Evolutionary conservation across 2,329 filamentous ascomycete species (phyloP).

Genomic region (Talaromyces sp.): DNA sequence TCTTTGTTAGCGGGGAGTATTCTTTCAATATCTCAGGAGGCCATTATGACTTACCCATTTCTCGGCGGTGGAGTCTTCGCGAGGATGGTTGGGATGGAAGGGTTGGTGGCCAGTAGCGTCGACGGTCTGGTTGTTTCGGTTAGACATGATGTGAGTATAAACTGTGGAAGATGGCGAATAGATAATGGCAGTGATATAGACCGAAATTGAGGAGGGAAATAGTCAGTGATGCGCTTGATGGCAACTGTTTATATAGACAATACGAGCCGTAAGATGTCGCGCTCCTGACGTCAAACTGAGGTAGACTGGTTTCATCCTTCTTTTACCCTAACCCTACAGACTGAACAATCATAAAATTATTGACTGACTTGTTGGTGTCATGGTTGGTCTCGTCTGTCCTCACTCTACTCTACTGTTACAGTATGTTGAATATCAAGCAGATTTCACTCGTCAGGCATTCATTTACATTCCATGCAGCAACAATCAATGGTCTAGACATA

Average conservation of each 20-base stretch:
- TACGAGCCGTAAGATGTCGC: not conserved
- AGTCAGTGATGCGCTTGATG: too few relatives aligned
- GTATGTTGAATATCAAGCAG: too few relatives aligned
- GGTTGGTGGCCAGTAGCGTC: conserved; percentile 4
- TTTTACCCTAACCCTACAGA: too few relatives aligned
- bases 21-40: too few relatives aligned
- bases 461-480: not conserved
- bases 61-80: not conserved
- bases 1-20: not conserved
- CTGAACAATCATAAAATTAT: too few relatives aligned
- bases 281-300: conserved; percentile 22
- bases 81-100: conserved; percentile 13
- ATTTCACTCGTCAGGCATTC: too few relatives aligned
- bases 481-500: not conserved
- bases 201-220: too few relatives aligned
- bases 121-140: conserved; percentile 2
- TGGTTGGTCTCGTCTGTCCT: too few relatives aligned
- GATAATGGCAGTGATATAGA: too few relatives aligned
- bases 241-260: not conserved
- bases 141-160: conserved; percentile 1
- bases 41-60: conserved; percentile 12
- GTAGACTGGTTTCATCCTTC: conserved; percentile 2
- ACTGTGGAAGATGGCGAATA: not conserved
- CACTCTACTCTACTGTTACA: too few relatives aligned
- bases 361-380: too few relatives aligned